Base-by-base conservation (phyloP, 1,284 basidiomycete genomes). In the Pseudozyma thailandica region DNA sequence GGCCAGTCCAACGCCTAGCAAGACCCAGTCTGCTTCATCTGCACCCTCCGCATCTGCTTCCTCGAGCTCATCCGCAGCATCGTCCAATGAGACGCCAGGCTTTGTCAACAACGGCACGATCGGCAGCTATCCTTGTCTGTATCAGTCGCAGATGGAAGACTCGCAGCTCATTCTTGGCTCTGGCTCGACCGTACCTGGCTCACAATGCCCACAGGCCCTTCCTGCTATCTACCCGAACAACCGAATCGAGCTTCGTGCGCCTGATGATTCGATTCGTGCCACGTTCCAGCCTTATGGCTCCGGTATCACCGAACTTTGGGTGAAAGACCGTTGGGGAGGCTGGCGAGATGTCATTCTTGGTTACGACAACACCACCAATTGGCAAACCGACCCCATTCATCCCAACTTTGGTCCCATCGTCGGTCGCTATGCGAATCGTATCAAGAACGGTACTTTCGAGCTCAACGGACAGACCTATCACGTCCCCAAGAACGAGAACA, bases 331-430 rank as follows among this genome's bases (percentile, higher is more conserved):
- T 15, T 47, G 60, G 21, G 75, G 77, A 4, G 55, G 58, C 7
- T 73, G 66, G 59, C 41, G 78, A 30, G 81, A 82, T 49, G 39
- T 74, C 13, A 51, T 70, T 3, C 53, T 72, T 16, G 68, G 77
- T 57, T 82, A 76, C 46, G 80, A 83, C 54, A 80, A 83, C 62
- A 77, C 65, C 26, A 79, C 79, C 27, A 73, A 75, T 27, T 82
- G 81, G 64, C 64, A 62, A 6, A 64, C 71, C 12, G 79, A 81
- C 37, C 61, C 73, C 2, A 62, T 66, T 16, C 80, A 81, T 51
- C 74, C 80, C 21, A 74, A 80, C 53, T 82, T 83, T 31, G 72
- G 74, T 1, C 76, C 78, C 12, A 54, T 75, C 26, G 76, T 79
- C 7, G 78, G 78, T 18, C 64, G 78, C 16, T 80, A 78, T 41